phyloP scores from a whole-genome alignment of 2,329 filamentous ascomycete species.

The Juglanconis oblonga region DNA sequence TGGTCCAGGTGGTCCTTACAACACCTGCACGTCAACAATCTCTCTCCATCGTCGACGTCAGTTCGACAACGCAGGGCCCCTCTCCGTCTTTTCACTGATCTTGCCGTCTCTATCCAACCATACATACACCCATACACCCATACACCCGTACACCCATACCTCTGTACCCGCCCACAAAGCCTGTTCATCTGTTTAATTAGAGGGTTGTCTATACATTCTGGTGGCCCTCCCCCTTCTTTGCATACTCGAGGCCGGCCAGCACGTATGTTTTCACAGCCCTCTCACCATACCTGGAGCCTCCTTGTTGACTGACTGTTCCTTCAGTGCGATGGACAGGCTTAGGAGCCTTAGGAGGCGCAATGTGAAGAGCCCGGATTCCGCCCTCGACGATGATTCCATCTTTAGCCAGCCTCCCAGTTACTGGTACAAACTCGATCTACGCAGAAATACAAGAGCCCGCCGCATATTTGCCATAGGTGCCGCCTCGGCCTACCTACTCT shows the following conservation, averaged over 20 bases:
- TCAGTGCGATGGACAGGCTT: slow-evolving; percentile 11
- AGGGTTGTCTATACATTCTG: neutral
- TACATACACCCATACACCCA: neutral
- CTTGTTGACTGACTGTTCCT: slow-evolving; percentile 9
- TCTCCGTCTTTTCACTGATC: neutral
- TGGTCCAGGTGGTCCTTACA: too few relatives aligned
- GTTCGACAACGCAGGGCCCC: neutral
- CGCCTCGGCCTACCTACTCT: slow-evolving; percentile 68
- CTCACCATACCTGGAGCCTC: neutral
- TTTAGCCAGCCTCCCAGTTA: slow-evolving; percentile 12
- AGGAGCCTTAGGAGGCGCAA: slow-evolving; percentile 15
- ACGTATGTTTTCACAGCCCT: neutral
- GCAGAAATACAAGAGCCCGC: slow-evolving; percentile 48
- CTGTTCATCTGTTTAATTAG: neutral
- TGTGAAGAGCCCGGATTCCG: slow-evolving; percentile 18
- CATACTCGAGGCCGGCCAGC: neutral
- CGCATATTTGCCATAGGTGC: slow-evolving; percentile 62
- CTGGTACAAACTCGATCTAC: slow-evolving; percentile 32
- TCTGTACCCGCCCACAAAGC: neutral
- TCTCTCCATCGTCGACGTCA: neutral
- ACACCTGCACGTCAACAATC: neutral
- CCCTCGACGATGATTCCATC: slow-evolving; percentile 12
- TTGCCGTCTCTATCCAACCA: neutral
- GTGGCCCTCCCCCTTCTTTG: neutral
- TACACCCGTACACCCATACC: neutral